These are phyloP conservation scores for Aspergillus awamori DNA, from an alignment of 2,329 filamentous ascomycete genomes.

Conservation along the genomic window DNA sequence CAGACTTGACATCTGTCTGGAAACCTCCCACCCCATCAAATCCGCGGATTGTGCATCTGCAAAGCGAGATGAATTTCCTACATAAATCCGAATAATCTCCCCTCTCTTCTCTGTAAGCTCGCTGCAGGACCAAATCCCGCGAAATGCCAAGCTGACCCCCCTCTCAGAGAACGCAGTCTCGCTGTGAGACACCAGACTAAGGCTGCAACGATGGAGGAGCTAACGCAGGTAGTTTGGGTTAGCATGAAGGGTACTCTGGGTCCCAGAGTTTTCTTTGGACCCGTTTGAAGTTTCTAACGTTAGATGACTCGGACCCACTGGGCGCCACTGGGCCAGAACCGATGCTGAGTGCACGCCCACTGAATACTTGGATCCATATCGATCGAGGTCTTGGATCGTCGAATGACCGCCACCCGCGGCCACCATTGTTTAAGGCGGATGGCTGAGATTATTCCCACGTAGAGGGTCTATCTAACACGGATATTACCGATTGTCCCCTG, in stretches of 20 bases:
- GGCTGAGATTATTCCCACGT: neutral
- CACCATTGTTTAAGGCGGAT: neutral
- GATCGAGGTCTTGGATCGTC: neutral
- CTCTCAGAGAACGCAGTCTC: neutral
- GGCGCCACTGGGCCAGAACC: slow-evolving; percentile 1
- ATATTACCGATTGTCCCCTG: too few relatives aligned
- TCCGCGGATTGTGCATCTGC: neutral
- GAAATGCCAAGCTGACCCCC: neutral
- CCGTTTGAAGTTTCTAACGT: slow-evolving; percentile 4
- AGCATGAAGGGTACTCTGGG: neutral
- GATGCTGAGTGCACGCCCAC: neutral
- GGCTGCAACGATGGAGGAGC: slow-evolving; percentile 1
- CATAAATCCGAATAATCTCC: too few relatives aligned
- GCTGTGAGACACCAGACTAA: neutral
- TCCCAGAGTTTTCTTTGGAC: slow-evolving; percentile 5
- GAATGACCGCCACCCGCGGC: neutral
- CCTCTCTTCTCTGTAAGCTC: neutral
- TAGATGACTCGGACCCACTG: neutral
- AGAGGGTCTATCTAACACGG: neutral
- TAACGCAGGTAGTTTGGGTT: slow-evolving; percentile 5
- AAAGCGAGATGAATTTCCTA: neutral
- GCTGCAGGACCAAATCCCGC: neutral
- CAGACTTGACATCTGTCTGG: neutral
- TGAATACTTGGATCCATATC: neutral
- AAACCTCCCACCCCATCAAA: neutral